Base-by-base conservation (phyloP, 306 rosid species). In the Cicer yamashitae region DNA sequence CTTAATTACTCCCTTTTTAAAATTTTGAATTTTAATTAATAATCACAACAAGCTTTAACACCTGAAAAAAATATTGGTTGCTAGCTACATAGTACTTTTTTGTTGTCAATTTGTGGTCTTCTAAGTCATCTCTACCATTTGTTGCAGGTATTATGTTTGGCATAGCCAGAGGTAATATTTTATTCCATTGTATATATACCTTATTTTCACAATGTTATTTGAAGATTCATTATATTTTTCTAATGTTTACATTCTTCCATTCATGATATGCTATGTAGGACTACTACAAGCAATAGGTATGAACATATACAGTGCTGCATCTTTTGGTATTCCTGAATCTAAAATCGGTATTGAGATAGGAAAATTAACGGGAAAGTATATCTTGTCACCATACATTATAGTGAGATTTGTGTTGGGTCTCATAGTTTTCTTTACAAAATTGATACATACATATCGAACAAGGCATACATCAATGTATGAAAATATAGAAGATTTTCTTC, bases 401-500 rank as follows among this genome's bases (percentile, higher is more conserved):
- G 0, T 34, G 1, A 68, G 60, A 68, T 30, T 34, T 7, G 1
- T 34, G 8, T 3, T 30, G 8, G 59, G 58, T 47, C 7, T 65
- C 14, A 1, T 25, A 8, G 1, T n/a, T 25, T 7, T 75, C 2
- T 6, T 71, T 10, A 34, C n/a, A 2, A 7, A 64, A 2, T n/a
- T 64, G 10, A 56, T 71, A 44, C 60, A 56, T 12, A 71, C 14
- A 18, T 76, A 77, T 50, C 38, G 75, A 45, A 22, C 51, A 53
- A 64, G 64, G 9, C 79, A 75, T 39, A 3, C 5, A 8, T 75
- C 79, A 18, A 76, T 76, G 37, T 76, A 65, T 20, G 74, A 41
- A 40, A 66, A 65, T 11, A 76, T 76, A 8, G 74, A 76, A 52
- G 9, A 9, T 7, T 76, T 76, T 76, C 12, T 76, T 10, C 47